Evolutionary conservation across 352 stramenopile genomes (phyloP).

Genomic region (Pseudoperonospora humuli): DNA sequence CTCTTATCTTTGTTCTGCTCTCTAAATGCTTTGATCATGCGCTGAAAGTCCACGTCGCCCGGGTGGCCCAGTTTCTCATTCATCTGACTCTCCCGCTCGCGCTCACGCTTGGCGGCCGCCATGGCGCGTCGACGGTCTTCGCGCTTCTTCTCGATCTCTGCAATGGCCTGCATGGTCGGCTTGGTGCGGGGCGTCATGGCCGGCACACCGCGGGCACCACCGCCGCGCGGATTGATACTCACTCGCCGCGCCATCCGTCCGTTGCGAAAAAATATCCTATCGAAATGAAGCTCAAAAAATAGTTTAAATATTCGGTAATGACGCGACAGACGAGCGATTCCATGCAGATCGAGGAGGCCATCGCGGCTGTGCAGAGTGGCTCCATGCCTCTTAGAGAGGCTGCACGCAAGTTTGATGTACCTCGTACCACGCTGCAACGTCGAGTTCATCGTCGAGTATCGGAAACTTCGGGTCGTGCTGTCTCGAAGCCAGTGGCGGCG

Average conservation of each 20-base stretch:
- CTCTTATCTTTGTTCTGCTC: too few species aligned
- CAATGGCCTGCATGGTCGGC: conserved; percentile 65
- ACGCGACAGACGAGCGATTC: conserved; percentile 9
- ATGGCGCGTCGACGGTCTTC: too few species aligned
- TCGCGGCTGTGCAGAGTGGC: conserved; percentile 43
- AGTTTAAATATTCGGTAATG: conserved; percentile 13
- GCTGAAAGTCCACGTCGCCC: too few species aligned
- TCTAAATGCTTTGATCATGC: too few species aligned
- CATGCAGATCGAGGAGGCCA: conserved; percentile 40
- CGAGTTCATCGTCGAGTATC: conserved; percentile 27
- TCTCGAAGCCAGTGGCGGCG: conserved; percentile 2
- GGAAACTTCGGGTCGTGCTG: conserved; percentile 4
- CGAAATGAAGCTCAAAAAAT: not conserved
- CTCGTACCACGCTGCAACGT: conserved; percentile 71
- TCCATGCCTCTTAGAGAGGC: conserved; percentile 69
- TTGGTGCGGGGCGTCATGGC: conserved; percentile 26
- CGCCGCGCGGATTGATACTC: conserved; percentile 9
- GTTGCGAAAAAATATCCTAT: too few species aligned
- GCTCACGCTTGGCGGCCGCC: too few species aligned
- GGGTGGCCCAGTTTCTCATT: too few species aligned
- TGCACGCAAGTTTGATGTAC: conserved; percentile 56
- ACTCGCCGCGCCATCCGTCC: conserved; percentile 35
- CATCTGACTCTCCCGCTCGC: too few species aligned
- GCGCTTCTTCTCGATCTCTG: too few species aligned
- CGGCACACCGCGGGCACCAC: conserved; percentile 3